Base-by-base conservation (phyloP, 768 basidiomycete genomes). In the Filobasidium floriforme region DNA sequence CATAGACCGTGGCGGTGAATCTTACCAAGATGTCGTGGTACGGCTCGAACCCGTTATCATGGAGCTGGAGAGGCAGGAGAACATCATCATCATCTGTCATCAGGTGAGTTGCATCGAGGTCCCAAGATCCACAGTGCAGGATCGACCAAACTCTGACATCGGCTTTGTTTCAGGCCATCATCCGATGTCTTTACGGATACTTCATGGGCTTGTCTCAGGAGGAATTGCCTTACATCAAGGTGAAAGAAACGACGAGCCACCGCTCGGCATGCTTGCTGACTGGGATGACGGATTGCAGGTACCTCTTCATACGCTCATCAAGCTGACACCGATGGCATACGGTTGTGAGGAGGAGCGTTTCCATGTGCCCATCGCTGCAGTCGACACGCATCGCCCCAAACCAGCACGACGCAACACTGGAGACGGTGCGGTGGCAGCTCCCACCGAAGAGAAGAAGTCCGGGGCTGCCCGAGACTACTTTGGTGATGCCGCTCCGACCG, bases 281-380 rank as follows among this genome's bases (percentile, higher is more conserved):
- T 41, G 7, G 0, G 3, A 3, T 12, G 10, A 2, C 52, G 26
- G 28, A 12, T 3, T 10, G 5, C 46, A 73, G 75, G 70, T 73
- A 66, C 75, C 71, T 32, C 66, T 94, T 64, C 96, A 99, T 76
- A 99, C 94, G 0, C 88, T 99, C 43, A 96, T 99, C 79, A 98
- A 98, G 80, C 83, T 99, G 55, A 98, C 94, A 0, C 96, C 96
- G 11, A 92, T 90, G 75, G 96, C 96, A 0, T 99, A 98, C 77
- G 96, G 96, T 44, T 98, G 94, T 81, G 92, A 98, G 76, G 96
- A 99, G 77, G 92, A 93, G 77, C 84, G 93, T 60, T 98, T 92
- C 77, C 83, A 89, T 0, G 80, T 98, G 2, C 92, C 92, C 11
- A 97, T 98, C 73, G 83, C 82, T 28, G 94, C 94, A 1, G 94